Evolutionary conservation across 2,329 filamentous ascomycete species (phyloP), one percentile per base, ranked within the genome.

Genomic region (Cladophialophora immunda): DNA sequence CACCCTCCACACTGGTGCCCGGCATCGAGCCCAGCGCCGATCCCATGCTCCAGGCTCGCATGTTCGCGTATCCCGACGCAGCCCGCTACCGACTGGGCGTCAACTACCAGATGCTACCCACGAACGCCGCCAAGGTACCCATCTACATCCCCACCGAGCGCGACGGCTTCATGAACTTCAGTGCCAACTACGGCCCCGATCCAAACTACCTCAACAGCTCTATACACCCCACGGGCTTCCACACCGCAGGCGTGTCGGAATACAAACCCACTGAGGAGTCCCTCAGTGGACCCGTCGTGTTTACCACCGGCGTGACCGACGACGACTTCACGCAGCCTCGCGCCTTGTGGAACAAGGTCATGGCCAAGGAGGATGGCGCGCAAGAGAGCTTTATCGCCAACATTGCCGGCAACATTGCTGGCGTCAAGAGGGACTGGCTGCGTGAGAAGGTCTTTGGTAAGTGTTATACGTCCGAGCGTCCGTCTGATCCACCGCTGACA

Each of bases 1-100:
- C 86, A 0, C 89, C 89, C 0, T 86, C 85, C 0, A 88, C 85
- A 67, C 80, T 91, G 75, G 87, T 90, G 0, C 89, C 88, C 0
- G 89, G 89, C 1, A 82, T 89, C 56, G 87, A 85, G 58, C 84
- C 87, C 0, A 87, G 86, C 0, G 85, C 87, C 9, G 89, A 92
- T 73, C 86, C 87, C 78, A 84, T 89, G 55, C 81, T 89, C 0
- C 87, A 89, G 75, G 83, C 85, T 0, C 82, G 87, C 15, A 80
- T 89, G 70, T 89, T 89, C 75, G 83, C 85, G 3, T 89, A 89
- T 73, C 84, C 86, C 0, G 87, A 89, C 62, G 86, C 78, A 8
- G 75, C 77, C 15, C 74, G 79, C 17, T 79, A 81, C 72, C 77
- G 79, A 6, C 71, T 81, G 13, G 79, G 79, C 8, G 75, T 75